Percentiles rank a stretch among this genome's conserved stretches.
Conservation (phyloP, 2,329 filamentous ascomycete species). For the Exophiala viscosa region DNA sequence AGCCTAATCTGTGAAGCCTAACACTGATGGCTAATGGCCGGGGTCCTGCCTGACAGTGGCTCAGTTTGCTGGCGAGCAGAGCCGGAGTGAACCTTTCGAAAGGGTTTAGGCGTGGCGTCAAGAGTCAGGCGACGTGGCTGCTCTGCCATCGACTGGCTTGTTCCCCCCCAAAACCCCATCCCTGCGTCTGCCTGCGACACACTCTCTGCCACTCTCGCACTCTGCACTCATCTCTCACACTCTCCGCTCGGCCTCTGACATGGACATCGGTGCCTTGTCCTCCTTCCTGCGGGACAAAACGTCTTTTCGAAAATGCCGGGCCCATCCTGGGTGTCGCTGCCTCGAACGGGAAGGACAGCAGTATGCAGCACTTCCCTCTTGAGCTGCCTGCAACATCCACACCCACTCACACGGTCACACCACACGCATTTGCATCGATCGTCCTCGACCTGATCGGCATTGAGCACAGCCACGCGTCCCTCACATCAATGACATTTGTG, state of each 20-base stretch:
- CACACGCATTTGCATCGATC: neutral
- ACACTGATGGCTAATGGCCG: neutral
- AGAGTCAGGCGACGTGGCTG: conserved; percentile 10
- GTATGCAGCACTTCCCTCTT: neutral
- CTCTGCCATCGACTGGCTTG: neutral
- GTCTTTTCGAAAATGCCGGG: neutral
- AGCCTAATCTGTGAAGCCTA: conserved; percentile 2
- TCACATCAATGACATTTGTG: neutral
- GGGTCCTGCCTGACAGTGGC: neutral
- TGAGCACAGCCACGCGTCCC: conserved; percentile 14
- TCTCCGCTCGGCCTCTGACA: too few relatives aligned
- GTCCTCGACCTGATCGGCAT: conserved; percentile 18
- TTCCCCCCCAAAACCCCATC: neutral
- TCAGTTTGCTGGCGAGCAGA: conserved; percentile 7
- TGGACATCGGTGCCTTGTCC: too few relatives aligned
- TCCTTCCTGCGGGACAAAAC: too few relatives aligned
- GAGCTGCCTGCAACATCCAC: neutral
- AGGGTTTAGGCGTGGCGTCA: conserved; percentile 18
- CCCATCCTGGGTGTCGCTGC: conserved; percentile 2
- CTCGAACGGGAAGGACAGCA: neutral
- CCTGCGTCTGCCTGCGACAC: too few relatives aligned
- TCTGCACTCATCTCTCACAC: too few relatives aligned
- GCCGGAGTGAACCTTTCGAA: conserved; percentile 9
- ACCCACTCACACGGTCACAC: neutral
- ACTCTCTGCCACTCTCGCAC: too few relatives aligned